phyloP scores from a whole-genome alignment of 2,329 filamentous ascomycete genomes.

The Trichoderma sp. region DNA sequence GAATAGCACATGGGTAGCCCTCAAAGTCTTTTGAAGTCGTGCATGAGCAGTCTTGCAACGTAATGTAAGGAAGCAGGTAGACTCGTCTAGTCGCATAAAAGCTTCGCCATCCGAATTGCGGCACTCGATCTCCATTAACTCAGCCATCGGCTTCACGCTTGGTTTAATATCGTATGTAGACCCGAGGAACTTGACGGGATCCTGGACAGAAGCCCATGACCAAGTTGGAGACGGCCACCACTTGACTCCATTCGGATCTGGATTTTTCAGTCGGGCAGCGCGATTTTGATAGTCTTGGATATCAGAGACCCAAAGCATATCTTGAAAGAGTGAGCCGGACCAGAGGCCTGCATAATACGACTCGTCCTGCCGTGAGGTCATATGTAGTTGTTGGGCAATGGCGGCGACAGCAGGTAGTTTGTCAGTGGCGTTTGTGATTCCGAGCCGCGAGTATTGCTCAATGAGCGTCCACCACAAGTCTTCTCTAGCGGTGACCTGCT shows the following conservation, averaged over 20 bases:
- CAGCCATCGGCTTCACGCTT: neutral
- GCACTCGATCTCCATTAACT: neutral
- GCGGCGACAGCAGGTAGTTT: neutral
- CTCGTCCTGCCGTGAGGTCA: neutral
- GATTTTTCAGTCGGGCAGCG: neutral
- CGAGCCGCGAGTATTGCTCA: neutral
- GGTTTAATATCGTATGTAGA: neutral
- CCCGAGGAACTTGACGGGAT: neutral
- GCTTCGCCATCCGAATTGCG: neutral
- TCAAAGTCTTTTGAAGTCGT: neutral
- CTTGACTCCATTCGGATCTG: neutral
- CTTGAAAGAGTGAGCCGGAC: neutral
- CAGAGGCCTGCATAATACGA: neutral
- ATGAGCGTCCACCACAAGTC: neutral
- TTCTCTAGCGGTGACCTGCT: neutral
- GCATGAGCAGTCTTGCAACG: neutral
- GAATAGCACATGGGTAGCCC: neutral
- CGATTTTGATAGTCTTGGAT: neutral
- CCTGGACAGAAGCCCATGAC: neutral
- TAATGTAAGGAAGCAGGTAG: neutral
- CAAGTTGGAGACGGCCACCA: neutral
- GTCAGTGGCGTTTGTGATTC: neutral
- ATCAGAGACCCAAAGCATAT: neutral
- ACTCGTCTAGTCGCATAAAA: neutral
- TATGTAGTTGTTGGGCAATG: neutral